Percentiles rank a stretch among this genome's conserved stretches.
Conservation (phyloP, 148 eudicot genomes). For the Vaccinium darrowii region DNA sequence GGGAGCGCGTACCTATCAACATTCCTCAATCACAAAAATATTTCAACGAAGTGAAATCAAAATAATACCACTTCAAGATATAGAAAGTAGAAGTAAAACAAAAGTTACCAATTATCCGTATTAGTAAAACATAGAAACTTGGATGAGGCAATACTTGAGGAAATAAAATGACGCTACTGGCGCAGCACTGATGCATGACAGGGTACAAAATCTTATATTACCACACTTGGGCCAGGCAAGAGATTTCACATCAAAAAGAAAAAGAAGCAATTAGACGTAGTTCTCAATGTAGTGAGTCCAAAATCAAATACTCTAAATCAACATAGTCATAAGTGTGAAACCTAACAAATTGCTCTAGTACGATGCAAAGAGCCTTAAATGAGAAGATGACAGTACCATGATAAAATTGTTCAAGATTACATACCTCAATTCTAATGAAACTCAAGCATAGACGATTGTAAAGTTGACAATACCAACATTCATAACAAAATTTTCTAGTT, state of each 20-base stretch:
- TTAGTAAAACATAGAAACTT: neutral
- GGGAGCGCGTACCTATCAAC: neutral
- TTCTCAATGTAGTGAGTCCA: neutral
- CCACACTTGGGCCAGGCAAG: neutral
- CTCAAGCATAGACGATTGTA: neutral
- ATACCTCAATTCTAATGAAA: neutral
- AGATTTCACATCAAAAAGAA: neutral
- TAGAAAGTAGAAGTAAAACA: neutral
- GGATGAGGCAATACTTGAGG: neutral
- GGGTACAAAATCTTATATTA: neutral
- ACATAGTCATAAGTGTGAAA: neutral
- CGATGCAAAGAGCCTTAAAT: neutral
- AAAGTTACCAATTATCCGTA: neutral
- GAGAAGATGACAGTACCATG: neutral
- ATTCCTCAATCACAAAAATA: neutral
- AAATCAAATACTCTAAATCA: neutral
- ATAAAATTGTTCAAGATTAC: neutral
- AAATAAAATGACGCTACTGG: neutral
- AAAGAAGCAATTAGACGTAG: neutral
- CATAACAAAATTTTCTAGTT: neutral
- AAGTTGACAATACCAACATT: neutral
- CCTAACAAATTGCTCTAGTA: neutral
- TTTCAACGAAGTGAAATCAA: neutral
- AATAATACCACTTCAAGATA: neutral
- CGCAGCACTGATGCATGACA: neutral